Percentiles rank a stretch among this genome's conserved stretches.
These are phyloP conservation scores for Monoraphidium neglectum DNA, from an alignment of 139 green algal species.

Conservation along the genomic window DNA sequence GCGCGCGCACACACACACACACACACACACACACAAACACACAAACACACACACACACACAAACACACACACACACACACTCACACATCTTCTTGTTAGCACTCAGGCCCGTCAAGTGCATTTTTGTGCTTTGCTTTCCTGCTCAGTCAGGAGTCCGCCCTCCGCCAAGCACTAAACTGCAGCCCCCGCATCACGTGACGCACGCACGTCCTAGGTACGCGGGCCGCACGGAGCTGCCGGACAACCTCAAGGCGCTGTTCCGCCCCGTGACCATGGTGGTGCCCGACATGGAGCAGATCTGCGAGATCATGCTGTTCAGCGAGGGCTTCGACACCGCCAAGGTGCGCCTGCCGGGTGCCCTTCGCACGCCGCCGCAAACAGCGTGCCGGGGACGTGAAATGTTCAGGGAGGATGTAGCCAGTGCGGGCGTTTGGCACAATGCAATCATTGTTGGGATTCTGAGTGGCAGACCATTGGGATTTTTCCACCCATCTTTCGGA, in stretches of 20 bases:
- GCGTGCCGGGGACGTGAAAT: no score
- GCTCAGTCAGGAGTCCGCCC: neutral
- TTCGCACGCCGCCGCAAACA: no score
- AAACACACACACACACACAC: no score
- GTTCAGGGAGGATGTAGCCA: no score
- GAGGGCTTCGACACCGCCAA: slow-evolving; percentile 84
- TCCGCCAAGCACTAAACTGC: neutral
- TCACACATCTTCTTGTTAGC: slow-evolving; percentile 36
- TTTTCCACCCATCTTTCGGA: no score
- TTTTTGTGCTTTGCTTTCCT: slow-evolving; percentile 11
- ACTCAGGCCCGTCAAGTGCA: no score
- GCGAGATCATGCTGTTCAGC: slow-evolving; percentile 90
- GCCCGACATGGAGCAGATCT: slow-evolving; percentile 84
- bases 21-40: neutral
- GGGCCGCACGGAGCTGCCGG: slow-evolving; percentile 82
- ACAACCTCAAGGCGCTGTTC: slow-evolving; percentile 88
- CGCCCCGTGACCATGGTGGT: slow-evolving; percentile 88
- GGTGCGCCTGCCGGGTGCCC: slow-evolving; percentile 17
- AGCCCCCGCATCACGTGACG: neutral
- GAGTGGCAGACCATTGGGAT: no score
- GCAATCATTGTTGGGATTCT: no score
- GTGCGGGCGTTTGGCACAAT: no score
- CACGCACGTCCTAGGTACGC: slow-evolving; percentile 22
- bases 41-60: slow-evolving; percentile 68
- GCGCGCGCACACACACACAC: neutral